phyloP scores from a whole-genome alignment of 73 alveolate genomes.

The Breviolum minutum region DNA sequence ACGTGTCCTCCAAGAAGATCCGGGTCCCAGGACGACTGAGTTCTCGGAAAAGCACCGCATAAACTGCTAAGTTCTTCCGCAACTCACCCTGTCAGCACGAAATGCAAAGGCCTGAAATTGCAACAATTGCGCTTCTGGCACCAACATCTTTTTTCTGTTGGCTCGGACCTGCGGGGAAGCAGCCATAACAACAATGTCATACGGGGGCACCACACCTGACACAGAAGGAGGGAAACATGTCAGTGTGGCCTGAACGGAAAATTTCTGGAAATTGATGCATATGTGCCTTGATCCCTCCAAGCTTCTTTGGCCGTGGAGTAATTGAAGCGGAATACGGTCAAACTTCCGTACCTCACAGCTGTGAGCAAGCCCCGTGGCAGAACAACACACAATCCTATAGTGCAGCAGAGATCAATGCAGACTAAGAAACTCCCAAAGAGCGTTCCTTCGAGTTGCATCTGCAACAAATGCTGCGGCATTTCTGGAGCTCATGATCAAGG shows the following conservation, averaged over 20 bases:
- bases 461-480: constrained; percentile 44
- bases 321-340: constrained; percentile 84
- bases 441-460: not conserved
- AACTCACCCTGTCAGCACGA: constrained; percentile 32
- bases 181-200: constrained; percentile 76
- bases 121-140: not conserved
- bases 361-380: not conserved
- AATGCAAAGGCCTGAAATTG: not conserved
- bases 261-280: not conserved
- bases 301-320: constrained; percentile 47
- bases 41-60: constrained; percentile 17
- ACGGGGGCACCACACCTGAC: constrained; percentile 61
- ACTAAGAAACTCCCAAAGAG: not conserved
- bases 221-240: not conserved
- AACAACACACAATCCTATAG: not conserved
- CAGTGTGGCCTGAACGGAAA: no score
- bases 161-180: constrained; percentile 94
- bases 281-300: constrained; percentile 65
- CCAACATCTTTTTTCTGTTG: not conserved
- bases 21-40: constrained; percentile 58
- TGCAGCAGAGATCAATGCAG: not conserved
- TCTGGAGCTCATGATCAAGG: constrained; percentile 26
- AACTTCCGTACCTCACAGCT: constrained; percentile 33
- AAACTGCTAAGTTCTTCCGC: constrained; percentile 34
- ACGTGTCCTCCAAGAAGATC: constrained; percentile 30